Evolutionary conservation across 306 rosid species (phyloP).

Genomic region (Cucurbita ficifolia): DNA sequence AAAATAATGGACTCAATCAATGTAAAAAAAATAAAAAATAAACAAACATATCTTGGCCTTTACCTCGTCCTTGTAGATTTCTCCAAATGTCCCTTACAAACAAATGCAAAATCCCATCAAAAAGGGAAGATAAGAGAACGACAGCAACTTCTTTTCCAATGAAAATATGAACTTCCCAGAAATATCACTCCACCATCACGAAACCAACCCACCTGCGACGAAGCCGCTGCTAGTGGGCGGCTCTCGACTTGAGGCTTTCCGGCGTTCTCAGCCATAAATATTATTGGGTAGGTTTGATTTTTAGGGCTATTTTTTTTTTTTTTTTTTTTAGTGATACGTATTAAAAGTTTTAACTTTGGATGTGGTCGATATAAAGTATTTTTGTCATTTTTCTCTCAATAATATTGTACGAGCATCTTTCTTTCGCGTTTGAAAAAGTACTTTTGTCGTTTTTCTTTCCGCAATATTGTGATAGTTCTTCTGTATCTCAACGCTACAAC

Average conservation of each 20-base stretch:
- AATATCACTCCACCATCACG: neutral
- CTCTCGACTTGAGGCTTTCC: neutral
- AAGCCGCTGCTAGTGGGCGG: neutral
- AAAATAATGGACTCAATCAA: slow-evolving; percentile 4
- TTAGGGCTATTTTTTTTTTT: no score
- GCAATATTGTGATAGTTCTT: no score
- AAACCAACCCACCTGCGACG: neutral
- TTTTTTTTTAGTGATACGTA: no score
- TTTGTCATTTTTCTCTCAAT: no score
- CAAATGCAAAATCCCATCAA: neutral
- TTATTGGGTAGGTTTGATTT: neutral
- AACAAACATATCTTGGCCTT: neutral
- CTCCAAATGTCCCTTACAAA: neutral
- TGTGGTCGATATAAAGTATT: no score
- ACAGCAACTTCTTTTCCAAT: neutral
- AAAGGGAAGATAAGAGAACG: neutral
- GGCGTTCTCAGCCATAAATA: neutral
- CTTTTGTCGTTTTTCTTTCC: no score
- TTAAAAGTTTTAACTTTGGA: no score
- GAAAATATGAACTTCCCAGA: neutral
- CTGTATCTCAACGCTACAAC: no score
- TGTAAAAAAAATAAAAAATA: neutral
- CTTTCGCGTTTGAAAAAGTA: no score
- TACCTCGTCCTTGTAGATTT: slow-evolving; percentile 25
- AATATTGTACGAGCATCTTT: no score